Conservation (phyloP, 2,329 filamentous ascomycete species). For the Torrubiellomyces zombiae region DNA sequence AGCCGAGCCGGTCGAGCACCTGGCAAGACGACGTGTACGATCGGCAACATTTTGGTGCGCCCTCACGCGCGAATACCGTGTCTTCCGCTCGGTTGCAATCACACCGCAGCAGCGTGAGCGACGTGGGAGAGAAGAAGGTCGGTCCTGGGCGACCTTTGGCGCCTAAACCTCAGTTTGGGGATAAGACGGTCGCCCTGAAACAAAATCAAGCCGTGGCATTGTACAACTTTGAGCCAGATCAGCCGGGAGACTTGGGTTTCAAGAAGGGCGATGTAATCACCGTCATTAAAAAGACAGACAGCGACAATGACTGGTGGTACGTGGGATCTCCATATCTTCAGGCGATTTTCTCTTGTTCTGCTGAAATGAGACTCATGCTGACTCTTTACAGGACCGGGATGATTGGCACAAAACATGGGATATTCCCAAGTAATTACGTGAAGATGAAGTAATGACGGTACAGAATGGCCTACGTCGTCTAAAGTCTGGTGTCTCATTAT, state of each 20-base stretch:
- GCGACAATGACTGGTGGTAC: conserved; percentile 86
- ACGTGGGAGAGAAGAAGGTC: conserved; percentile 25
- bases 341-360: no score
- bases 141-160: conserved; percentile 68
- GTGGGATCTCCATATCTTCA: conserved; percentile 18
- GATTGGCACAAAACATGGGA: conserved; percentile 69
- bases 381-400: conserved; percentile 54
- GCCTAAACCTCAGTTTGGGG: conserved; percentile 71
- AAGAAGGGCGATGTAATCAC: conserved; percentile 97
- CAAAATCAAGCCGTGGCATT: conserved; percentile 78
- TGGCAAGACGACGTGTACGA: conserved; percentile 68
- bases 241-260: conserved; percentile 82
- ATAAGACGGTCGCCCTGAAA: conserved; percentile 36
- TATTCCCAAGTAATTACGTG: conserved; percentile 77
- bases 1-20: conserved; percentile 46
- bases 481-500: no score
- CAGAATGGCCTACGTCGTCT: no score
- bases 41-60: conserved; percentile 26
- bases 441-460: conserved; percentile 46
- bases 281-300: conserved; percentile 86
- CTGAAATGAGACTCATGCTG: neutral
- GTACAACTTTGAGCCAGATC: conserved; percentile 88
- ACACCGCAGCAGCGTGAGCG: conserved; percentile 31
- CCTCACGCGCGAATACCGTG: conserved; percentile 35
- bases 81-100: no score